phyloP scores from a whole-genome alignment of 2,329 filamentous ascomycete species.

The Colletotrichum sp. region DNA sequence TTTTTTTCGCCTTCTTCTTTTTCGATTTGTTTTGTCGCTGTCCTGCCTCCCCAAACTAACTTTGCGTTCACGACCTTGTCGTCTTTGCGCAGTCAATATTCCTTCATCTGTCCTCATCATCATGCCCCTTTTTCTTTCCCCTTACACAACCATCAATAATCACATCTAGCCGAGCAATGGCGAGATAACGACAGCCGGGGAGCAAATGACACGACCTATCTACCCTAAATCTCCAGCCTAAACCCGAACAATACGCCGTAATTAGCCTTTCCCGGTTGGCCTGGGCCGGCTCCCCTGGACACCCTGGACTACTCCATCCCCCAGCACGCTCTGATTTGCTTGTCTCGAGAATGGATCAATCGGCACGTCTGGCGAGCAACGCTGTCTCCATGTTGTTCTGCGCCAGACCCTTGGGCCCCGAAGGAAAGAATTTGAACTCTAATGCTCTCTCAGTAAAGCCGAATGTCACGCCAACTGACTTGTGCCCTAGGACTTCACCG shows the following conservation, averaged over 20 bases:
- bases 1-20: not conserved
- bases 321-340: constrained; percentile 3
- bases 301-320: constrained; percentile 7
- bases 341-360: constrained; percentile 12
- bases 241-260: constrained; percentile 4
- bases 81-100: not conserved
- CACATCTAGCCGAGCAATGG: not conserved
- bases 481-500: not conserved
- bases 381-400: constrained; percentile 4
- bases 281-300: constrained; percentile 6
- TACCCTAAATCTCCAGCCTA: not conserved
- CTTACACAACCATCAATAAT: not conserved
- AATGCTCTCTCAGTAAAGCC: not conserved
- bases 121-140: not conserved
- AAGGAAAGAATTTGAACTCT: constrained; percentile 5
- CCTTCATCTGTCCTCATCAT: not conserved
- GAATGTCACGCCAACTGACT: constrained; percentile 4
- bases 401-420: constrained; percentile 9
- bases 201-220: not conserved
- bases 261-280: constrained; percentile 19
- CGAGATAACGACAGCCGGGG: not conserved
- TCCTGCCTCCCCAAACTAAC: not conserved
- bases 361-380: constrained; percentile 13
- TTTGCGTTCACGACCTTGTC: not conserved
- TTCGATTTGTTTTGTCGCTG: not conserved